Percentiles rank a stretch among this genome's conserved stretches.
Evolutionary conservation across 805 yeast species (phyloP).

Genomic region (Danielia oregonensis): DNA sequence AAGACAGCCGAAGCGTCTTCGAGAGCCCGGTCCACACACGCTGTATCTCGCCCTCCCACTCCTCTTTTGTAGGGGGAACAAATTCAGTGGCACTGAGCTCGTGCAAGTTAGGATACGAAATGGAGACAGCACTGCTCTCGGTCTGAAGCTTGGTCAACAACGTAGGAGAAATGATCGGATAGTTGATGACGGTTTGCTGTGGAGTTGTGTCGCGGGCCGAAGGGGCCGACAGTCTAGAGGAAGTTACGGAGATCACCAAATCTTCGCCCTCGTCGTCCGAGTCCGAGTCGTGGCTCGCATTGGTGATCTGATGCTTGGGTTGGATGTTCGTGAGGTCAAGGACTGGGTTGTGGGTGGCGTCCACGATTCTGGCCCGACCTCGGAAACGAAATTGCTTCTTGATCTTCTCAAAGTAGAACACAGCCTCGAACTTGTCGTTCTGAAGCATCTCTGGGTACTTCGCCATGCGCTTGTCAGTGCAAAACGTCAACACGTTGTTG

Average conservation of each 20-base stretch:
- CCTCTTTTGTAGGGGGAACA: slow-evolving; percentile 51
- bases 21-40: slow-evolving; percentile 65
- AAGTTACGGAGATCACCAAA: slow-evolving; percentile 10
- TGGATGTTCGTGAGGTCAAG: slow-evolving; percentile 30
- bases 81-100: slow-evolving; percentile 23
- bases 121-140: slow-evolving; percentile 17
- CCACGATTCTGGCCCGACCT: slow-evolving; percentile 55
- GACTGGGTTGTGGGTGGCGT: slow-evolving; percentile 27
- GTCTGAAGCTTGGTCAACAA: slow-evolving; percentile 17
- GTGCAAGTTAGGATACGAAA: slow-evolving; percentile 27
- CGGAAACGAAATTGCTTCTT: slow-evolving; percentile 70
- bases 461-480: slow-evolving; percentile 68
- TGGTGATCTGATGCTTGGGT: slow-evolving; percentile 22
- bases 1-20: slow-evolving; percentile 56
- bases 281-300: slow-evolving; percentile 15
- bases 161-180: slow-evolving; percentile 28
- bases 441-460: slow-evolving; percentile 52
- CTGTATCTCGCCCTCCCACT: slow-evolving; percentile 63
- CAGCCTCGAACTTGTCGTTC: slow-evolving; percentile 66
- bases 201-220: neutral
- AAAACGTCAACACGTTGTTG: slow-evolving; percentile 63
- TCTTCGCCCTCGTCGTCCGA: slow-evolving; percentile 13
- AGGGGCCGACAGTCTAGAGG: slow-evolving; percentile 1
- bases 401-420: slow-evolving; percentile 62
- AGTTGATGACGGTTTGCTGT: slow-evolving; percentile 20